These are phyloP conservation scores for Penicillium ochrochloron DNA, from an alignment of 495 filamentous ascomycete genomes.

Conservation along the genomic window DNA sequence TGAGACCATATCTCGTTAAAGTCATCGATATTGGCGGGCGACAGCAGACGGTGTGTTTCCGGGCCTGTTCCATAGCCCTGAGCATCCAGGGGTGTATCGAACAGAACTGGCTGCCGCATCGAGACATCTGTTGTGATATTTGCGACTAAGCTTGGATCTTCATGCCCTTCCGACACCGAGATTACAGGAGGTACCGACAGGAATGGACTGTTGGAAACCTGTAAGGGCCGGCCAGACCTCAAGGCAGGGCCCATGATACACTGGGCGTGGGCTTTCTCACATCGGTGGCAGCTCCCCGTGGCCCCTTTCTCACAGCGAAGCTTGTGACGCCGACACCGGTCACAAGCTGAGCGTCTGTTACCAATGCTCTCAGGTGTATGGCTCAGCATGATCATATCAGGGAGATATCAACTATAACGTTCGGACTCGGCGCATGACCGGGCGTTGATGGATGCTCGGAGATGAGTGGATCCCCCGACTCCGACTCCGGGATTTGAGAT, in stretches of 20 bases:
- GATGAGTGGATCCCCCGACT: constrained; percentile 1
- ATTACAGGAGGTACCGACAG: neutral
- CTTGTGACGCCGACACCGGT: constrained; percentile 13
- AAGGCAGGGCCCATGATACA: constrained; percentile 10
- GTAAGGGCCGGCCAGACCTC: neutral
- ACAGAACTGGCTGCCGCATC: neutral
- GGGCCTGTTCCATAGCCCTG: neutral
- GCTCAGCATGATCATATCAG: neutral
- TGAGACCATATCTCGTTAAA: neutral
- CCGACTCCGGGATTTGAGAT: neutral
- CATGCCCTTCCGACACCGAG: neutral
- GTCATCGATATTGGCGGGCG: neutral
- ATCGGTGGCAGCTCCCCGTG: constrained; percentile 6
- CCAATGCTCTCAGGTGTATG: neutral
- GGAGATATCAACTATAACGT: neutral
- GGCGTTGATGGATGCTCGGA: neutral
- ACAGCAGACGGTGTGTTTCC: neutral
- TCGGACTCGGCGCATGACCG: neutral
- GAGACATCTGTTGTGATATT: neutral
- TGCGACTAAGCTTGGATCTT: neutral
- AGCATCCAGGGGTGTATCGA: neutral
- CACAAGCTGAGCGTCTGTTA: constrained; percentile 11
- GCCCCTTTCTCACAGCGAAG: constrained; percentile 11
- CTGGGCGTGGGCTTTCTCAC: constrained; percentile 9
- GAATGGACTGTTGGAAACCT: neutral